Base-by-base conservation (phyloP, 176 grass and related monocot genomes). In the Tillandsia leiboldiana region DNA sequence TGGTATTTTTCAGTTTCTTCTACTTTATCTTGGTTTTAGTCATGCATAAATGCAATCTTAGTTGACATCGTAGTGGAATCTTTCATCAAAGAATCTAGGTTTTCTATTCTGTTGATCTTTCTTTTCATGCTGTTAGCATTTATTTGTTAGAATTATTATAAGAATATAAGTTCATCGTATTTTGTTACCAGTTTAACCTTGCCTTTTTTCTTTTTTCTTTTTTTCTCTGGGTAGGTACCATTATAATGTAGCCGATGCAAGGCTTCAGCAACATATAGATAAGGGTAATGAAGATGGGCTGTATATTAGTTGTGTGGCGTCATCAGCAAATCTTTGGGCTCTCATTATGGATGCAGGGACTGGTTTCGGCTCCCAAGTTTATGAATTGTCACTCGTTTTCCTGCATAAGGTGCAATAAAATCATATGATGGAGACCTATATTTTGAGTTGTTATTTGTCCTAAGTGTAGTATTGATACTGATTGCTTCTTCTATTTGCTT, bases 331-430 rank as follows among this genome's bases (percentile, higher is more conserved):
- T 80, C 77, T 84, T 59, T 96, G 92, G 92, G 92, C 88, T 33
- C 75, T 96, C 67, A 89, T 91, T 65, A 96, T 96, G 85, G 88
- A 96, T 74, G 88, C 88, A 51, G 85, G 92, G 51, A 96, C 83
- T 52, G 73, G 78, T 2, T 89, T 91, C 75, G 56, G 65, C 68
- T 86, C 85, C 51, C 92, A 96, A 78, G 88, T 96, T 82, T 86
- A 96, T 49, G 81, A 89, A 74, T 78, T 96, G 53, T 91, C 88
- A 52, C 78, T 71, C 64, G 47, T 88, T 28, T 91, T 96, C 74
- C 59, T 91, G 71, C 85, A 87, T 62, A 96, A 91, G 92, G 88
- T 96, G 64, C 24, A 53, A 53, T 68, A 73, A 49, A 75, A 47
- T 78, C 58, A 86, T 49, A 67, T 14, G 26, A 80, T 15, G 65